Evolutionary conservation across 352 stramenopile genomes (phyloP).

Genomic region (Globisporangium rhizosaccharum): DNA sequence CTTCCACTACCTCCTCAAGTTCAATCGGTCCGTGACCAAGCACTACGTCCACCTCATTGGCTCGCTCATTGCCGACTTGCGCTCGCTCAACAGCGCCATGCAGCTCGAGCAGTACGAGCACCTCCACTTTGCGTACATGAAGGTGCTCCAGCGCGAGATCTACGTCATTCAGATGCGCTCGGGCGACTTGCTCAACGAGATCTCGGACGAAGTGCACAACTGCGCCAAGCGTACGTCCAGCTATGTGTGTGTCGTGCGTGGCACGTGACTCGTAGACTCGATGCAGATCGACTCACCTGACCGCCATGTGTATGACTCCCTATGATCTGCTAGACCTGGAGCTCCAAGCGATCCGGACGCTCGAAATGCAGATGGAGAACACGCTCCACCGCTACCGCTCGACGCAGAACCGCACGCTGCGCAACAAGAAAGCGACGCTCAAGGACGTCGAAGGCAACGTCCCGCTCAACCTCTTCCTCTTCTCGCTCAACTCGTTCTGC

Average conservation of each 20-base stretch:
- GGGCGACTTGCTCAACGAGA: constrained; percentile 61
- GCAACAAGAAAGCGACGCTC: constrained; percentile 39
- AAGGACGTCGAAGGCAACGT: constrained; percentile 82
- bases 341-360: constrained; percentile 29
- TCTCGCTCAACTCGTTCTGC: constrained; percentile 82
- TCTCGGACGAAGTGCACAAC: constrained; percentile 52
- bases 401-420: constrained; percentile 48
- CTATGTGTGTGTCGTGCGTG: not conserved
- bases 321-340: constrained; percentile 33
- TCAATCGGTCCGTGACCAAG: constrained; percentile 66
- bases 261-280: not conserved
- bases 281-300: not conserved
- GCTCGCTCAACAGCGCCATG: constrained; percentile 75
- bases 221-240: constrained; percentile 32
- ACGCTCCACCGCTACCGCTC: constrained; percentile 58
- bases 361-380: constrained; percentile 67
- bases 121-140: constrained; percentile 74
- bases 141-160: constrained; percentile 72
- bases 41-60: constrained; percentile 59
- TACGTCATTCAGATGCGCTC: constrained; percentile 73
- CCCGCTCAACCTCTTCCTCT: constrained; percentile 75
- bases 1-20: constrained; percentile 59
- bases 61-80: constrained; percentile 59
- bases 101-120: constrained; percentile 69
- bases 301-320: not conserved